Conservation (phyloP, 2,329 filamentous ascomycete genomes). For the Pseudogymnoascus sp. region DNA sequence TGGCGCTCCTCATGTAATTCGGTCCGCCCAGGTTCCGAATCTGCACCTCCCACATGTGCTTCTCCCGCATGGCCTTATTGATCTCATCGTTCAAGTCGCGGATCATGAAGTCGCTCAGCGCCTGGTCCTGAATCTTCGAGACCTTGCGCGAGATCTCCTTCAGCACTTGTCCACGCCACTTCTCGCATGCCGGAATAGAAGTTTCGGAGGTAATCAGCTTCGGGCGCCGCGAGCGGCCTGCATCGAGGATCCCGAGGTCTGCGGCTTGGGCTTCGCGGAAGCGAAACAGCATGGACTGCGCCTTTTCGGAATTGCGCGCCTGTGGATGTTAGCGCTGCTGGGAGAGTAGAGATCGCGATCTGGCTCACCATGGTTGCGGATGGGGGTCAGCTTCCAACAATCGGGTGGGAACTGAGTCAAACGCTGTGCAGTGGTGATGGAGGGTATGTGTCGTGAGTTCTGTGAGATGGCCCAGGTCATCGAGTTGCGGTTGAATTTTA, state of each 20-base stretch:
- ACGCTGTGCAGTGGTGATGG: background rate
- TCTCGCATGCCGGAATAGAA: slow-evolving; percentile 80
- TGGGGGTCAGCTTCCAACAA: background rate
- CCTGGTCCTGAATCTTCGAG: slow-evolving; percentile 84
- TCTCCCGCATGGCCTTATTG: slow-evolving; percentile 98
- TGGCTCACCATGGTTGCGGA: slow-evolving; percentile 25
- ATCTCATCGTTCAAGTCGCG: slow-evolving; percentile 98
- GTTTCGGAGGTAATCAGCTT: slow-evolving; percentile 84
- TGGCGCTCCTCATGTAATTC: slow-evolving; percentile 39
- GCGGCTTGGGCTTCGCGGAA: slow-evolving; percentile 96
- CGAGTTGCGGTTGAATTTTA: slow-evolving; percentile 1
- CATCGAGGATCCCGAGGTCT: slow-evolving; percentile 92
- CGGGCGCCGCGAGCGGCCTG: slow-evolving; percentile 78
- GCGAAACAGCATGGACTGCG: slow-evolving; percentile 99
- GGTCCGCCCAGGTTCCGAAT: slow-evolving; percentile 84
- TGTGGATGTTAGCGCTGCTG: slow-evolving; percentile 28
- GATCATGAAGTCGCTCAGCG: slow-evolving; percentile 93
- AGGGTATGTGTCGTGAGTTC: background rate
- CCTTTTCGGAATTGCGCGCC: slow-evolving; percentile 97
- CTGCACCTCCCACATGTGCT: slow-evolving; percentile 98
- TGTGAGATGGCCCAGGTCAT: background rate
- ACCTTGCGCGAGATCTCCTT: slow-evolving; percentile 97
- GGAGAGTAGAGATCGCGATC: background rate
- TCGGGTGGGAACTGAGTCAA: background rate
- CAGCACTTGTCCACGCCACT: slow-evolving; percentile 95